phyloP scores from a whole-genome alignment of 23 red algal genomes.

The Chondrus crispus region DNA sequence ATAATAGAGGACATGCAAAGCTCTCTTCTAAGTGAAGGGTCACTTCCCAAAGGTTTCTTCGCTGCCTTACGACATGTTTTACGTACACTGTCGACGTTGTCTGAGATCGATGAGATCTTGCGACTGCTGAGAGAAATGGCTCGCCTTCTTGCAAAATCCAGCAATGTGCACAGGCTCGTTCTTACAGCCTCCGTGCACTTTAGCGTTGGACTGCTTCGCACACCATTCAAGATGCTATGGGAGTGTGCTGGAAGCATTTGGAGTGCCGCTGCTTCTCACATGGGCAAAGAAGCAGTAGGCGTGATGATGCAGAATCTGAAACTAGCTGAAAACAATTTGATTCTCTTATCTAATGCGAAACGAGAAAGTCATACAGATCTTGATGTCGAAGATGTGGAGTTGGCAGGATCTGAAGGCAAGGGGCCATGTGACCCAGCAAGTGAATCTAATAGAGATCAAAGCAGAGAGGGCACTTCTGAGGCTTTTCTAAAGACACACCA shows the following conservation, averaged over 20 bases:
- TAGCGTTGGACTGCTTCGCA: constrained; percentile 34
- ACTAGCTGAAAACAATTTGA: no score
- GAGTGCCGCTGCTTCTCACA: not conserved
- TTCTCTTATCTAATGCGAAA: no score
- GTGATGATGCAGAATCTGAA: no score
- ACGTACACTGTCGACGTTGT: not conserved
- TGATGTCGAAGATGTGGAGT: no score
- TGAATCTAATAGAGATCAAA: no score
- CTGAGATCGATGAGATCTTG: not conserved
- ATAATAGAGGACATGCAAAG: not conserved
- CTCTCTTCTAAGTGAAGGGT: not conserved
- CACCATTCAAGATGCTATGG: constrained; percentile 46
- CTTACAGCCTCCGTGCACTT: constrained; percentile 36
- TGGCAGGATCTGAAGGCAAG: no score
- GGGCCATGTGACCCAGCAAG: no score
- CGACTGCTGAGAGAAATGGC: constrained; percentile 21
- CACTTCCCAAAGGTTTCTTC: not conserved
- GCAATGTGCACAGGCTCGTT: not conserved
- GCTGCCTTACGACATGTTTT: not conserved
- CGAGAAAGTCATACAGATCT: no score
- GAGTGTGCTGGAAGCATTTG: constrained; percentile 7
- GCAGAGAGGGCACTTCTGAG: no score
- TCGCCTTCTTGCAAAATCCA: not conserved
- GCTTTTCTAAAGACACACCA: no score
- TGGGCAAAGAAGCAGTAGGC: not conserved